Evolutionary conservation across 345 rosid species (phyloP), one percentile per base, ranked within the genome.

Genomic region (Hypericum perforatum): DNA sequence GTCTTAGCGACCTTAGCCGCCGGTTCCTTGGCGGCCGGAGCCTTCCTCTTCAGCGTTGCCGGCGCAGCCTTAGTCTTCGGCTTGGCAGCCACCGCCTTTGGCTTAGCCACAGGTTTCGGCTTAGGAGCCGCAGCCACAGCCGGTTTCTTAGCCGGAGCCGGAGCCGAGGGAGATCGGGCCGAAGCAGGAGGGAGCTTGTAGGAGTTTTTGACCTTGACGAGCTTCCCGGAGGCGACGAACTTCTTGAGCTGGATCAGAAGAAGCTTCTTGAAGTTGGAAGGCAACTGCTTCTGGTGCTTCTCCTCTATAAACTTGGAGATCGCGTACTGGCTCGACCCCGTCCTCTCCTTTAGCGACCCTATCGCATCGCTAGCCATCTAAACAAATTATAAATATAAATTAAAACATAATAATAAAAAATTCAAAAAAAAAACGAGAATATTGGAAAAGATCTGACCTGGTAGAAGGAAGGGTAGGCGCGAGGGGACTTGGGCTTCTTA

Each of bases 161-260:
- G 36, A 12, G 56, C 45, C 0, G 67, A n/a, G 7, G 43, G 22
- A 11, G 39, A 1, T 7, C 53, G 11, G 4, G 62, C 4, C 8
- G 68, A 16, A 12, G 49, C 49, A 16, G 68, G 42, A 9, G 62
- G 68, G 32, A 64, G 53, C 62, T 64, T 64, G 41, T 74, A 89
- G 5, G 97, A 89, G 13, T 61, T 74, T 38, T 85, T 89, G 43
- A 85, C 92, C 56, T 89, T 89, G 3, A 76, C 82, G 36, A 89
- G 50, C 69, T 79, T 85, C 13, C 61, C 95, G 3, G 84, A 49
- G 38, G 78, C 63, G 5, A 81, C 92, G 5, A 82, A 83, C 75
- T 83, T 79, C 74, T 81, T 89, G 60, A 89, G 62, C 62, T 79
- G 77, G 8, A 71, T 64, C 5, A 85, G 64, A 41, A 89, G 8